phyloP scores from a whole-genome alignment of 495 filamentous ascomycete genomes.

The Penicillium manginii region DNA sequence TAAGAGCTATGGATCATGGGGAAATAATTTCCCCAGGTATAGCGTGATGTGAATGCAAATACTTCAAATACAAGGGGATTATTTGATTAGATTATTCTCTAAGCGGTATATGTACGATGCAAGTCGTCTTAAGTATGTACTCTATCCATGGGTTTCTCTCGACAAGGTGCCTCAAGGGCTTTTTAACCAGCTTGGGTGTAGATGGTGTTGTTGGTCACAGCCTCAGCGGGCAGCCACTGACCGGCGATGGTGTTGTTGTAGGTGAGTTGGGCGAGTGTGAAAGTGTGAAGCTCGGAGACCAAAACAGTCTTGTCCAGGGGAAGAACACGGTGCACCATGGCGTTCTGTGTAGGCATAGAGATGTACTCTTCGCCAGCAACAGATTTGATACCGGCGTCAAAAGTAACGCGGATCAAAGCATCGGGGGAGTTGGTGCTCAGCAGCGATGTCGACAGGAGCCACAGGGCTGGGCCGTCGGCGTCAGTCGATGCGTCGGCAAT shows the following conservation, averaged over 20 bases:
- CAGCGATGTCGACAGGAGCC: constrained; percentile 28
- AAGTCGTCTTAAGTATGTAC: too few relatives aligned
- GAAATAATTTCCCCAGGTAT: too few relatives aligned
- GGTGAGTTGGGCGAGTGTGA: constrained; percentile 19
- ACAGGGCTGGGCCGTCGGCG: constrained; percentile 24
- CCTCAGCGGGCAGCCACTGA: constrained; percentile 18
- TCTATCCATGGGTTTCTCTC: too few relatives aligned
- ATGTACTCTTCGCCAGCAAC: constrained; percentile 19
- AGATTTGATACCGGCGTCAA: constrained; percentile 10
- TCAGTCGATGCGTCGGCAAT: constrained; percentile 25
- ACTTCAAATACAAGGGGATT: too few relatives aligned
- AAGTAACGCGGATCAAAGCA: constrained; percentile 27
- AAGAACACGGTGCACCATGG: constrained; percentile 19
- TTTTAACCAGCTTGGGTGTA: constrained; percentile 16
- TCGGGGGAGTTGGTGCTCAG: constrained; percentile 29
- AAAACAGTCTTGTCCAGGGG: constrained; percentile 15
- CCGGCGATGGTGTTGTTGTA: constrained; percentile 23
- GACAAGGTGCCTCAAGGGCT: too few relatives aligned
- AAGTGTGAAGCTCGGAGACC: constrained; percentile 19
- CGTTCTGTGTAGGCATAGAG: constrained; percentile 20
- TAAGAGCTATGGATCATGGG: too few relatives aligned
- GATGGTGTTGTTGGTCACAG: constrained; percentile 9
- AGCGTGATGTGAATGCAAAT: too few relatives aligned
- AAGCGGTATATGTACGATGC: too few relatives aligned
- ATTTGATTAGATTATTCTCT: too few relatives aligned